Evolutionary conservation across 2,329 filamentous ascomycete genomes (phyloP).

Genomic region (Lasiodiplodia sp.): DNA sequence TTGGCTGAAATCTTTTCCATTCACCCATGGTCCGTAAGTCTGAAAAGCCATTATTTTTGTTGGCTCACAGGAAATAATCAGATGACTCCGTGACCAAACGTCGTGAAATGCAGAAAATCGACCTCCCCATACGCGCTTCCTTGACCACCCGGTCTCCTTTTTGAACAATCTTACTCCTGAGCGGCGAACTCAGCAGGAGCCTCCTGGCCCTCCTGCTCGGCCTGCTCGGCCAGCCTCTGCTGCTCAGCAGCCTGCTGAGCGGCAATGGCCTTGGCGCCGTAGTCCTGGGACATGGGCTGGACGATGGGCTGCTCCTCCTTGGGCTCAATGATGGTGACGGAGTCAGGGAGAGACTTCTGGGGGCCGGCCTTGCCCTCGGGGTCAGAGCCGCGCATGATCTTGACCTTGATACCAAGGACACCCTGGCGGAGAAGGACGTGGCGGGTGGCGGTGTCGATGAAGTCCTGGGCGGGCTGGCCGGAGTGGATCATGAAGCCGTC

Average conservation of each 20-base stretch:
- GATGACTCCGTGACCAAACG: constrained; percentile 31
- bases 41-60: constrained; percentile 29
- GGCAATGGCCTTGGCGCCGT: constrained; percentile 87
- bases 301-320: constrained; percentile 98
- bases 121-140: constrained; percentile 21
- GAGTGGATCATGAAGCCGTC: constrained; percentile 99
- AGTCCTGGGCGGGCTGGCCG: constrained; percentile 98
- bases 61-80: constrained; percentile 29
- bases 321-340: constrained; percentile 99
- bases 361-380: constrained; percentile 98
- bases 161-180: constrained; percentile 29
- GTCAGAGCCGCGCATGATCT: constrained; percentile 99
- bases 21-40: constrained; percentile 29
- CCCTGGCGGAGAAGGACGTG: constrained; percentile 99
- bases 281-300: constrained; percentile 97
- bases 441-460: constrained; percentile 97
- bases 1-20: constrained; percentile 29
- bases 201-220: constrained; percentile 57
- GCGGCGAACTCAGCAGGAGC: constrained; percentile 25
- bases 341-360: constrained; percentile 96
- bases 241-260: constrained; percentile 71
- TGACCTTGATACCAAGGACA: constrained; percentile 99
- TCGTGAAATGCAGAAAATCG: constrained; percentile 31
- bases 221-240: constrained; percentile 66
- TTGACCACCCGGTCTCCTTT: constrained; percentile 26